Conservation (phyloP, 2,329 filamentous ascomycete species). For the Colletotrichum cordylinicola region DNA sequence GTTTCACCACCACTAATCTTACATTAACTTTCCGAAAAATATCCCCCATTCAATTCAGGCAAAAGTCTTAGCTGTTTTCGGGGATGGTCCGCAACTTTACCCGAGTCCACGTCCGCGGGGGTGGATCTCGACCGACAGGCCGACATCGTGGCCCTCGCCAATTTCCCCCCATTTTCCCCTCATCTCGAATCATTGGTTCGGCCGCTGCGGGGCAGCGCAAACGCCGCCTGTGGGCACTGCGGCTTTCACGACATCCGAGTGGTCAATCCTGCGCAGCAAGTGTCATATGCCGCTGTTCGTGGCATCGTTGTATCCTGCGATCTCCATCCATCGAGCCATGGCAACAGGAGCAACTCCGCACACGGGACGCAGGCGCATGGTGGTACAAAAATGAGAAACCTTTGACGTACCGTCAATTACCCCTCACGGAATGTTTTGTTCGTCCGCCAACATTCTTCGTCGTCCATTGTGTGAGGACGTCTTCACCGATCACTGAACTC, state of each 20-base stretch:
- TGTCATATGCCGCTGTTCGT: conserved; percentile 1
- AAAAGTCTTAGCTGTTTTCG: background rate
- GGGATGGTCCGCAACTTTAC: background rate
- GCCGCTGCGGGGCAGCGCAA: conserved; percentile 3
- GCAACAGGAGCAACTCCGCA: conserved; percentile 19
- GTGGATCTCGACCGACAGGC: background rate
- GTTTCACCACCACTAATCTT: background rate
- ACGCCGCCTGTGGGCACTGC: background rate
- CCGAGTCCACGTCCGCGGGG: background rate
- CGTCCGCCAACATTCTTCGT: background rate
- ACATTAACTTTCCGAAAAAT: background rate
- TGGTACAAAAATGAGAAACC: background rate
- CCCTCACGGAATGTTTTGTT: background rate
- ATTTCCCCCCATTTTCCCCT: background rate
- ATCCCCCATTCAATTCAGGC: background rate
- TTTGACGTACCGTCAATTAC: background rate
- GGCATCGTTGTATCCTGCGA: conserved; percentile 1
- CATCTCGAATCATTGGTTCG: background rate
- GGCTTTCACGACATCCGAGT: conserved; percentile 14
- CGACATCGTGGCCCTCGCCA: background rate
- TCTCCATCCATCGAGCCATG: background rate
- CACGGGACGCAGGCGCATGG: background rate
- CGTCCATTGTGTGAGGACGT: background rate
- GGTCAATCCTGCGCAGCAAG: background rate
- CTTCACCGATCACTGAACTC: background rate